Conservation (phyloP, 495 filamentous ascomycete species). For the Neurospora sp. region DNA sequence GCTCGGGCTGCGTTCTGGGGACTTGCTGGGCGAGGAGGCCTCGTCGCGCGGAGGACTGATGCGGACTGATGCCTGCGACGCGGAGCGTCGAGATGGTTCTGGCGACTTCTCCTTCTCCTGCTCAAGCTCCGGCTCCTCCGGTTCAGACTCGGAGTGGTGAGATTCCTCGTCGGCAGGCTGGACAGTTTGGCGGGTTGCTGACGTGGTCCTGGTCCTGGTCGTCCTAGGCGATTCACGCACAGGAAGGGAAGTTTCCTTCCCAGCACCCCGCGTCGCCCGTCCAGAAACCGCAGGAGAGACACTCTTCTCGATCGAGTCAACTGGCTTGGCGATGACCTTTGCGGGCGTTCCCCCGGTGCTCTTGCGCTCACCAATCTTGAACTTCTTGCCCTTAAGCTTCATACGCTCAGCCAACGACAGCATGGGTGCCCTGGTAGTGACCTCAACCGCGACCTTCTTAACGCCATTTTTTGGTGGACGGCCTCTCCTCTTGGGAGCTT, state of each 20-base stretch:
- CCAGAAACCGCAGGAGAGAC: not conserved
- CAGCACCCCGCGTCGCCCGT: not conserved
- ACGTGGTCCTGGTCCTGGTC: conserved; percentile 1
- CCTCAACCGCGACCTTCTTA: conserved; percentile 2
- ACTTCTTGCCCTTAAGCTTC: conserved; percentile 32
- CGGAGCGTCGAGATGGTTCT: not conserved
- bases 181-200: not conserved
- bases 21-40: not conserved
- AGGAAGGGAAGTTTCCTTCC: not conserved
- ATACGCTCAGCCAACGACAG: conserved; percentile 39
- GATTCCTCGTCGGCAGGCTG: not conserved
- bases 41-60: not conserved
- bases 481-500: conserved; percentile 13
- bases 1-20: too few relatives aligned
- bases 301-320: conserved; percentile 6
- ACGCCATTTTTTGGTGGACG: conserved; percentile 12
- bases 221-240: conserved; percentile 1
- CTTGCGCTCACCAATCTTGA: conserved; percentile 28
- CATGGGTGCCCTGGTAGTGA: conserved; percentile 8
- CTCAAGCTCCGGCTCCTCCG: not conserved
- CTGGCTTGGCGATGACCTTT: conserved; percentile 5
- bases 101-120: not conserved
- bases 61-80: not conserved
- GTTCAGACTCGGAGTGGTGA: not conserved
- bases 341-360: conserved; percentile 4